Conservation (phyloP, 2,329 filamentous ascomycete species). For the Lachnellula cervina region DNA sequence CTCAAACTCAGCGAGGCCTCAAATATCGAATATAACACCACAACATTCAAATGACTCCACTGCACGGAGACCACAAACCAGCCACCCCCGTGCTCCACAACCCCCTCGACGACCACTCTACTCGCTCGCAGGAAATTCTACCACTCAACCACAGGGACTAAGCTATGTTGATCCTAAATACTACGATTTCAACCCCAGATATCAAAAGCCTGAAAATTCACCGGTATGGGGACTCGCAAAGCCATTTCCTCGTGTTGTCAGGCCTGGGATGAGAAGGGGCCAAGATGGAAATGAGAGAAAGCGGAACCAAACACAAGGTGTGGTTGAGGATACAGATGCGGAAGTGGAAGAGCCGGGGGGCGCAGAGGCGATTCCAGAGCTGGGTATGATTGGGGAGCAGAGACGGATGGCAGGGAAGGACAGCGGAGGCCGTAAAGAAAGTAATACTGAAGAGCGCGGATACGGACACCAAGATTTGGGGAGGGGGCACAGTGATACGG, state of each 20-base stretch:
- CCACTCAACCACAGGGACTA: not conserved
- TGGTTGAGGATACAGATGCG: conserved; percentile 7
- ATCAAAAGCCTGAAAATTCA: conserved; percentile 8
- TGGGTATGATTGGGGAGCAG: conserved; percentile 16
- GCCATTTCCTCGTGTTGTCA: conserved; percentile 15
- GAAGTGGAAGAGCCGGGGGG: conserved; percentile 5
- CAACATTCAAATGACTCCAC: too few relatives aligned
- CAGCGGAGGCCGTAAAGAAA: not conserved
- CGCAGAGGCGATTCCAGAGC: conserved; percentile 9
- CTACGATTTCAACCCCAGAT: conserved; percentile 14
- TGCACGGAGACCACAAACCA: too few relatives aligned
- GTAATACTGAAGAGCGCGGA: not conserved
- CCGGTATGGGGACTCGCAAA: conserved; percentile 19
- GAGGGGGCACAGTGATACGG: not conserved
- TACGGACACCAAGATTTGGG: not conserved
- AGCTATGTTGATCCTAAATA: conserved; percentile 14
- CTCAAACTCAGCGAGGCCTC: too few relatives aligned
- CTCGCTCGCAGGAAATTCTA: conserved; percentile 1
- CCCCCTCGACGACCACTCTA: not conserved
- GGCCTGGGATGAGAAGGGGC: conserved; percentile 12
- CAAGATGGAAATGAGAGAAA: not conserved
- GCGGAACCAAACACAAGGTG: not conserved
- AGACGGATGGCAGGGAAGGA: conserved; percentile 5
- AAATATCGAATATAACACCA: too few relatives aligned
- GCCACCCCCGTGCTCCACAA: not conserved